phyloP scores from a whole-genome alignment of 805 yeast species.

The Pichia cephalocereana region DNA sequence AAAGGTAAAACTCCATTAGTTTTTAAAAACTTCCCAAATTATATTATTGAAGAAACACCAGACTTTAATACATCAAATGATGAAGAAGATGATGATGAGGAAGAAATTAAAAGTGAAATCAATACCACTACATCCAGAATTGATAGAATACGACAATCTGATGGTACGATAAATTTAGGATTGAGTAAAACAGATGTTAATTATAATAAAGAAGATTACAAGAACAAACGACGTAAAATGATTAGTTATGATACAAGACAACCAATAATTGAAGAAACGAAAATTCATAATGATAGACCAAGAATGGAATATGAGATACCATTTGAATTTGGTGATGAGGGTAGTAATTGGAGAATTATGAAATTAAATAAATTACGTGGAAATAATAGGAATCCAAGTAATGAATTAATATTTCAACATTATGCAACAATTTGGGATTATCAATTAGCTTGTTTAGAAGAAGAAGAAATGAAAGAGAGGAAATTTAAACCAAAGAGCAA shows the following conservation, averaged over 20 bases:
- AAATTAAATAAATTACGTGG: constrained; percentile 20
- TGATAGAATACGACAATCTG: constrained; percentile 1
- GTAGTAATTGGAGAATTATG: constrained; percentile 31
- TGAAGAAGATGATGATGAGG: constrained; percentile 6
- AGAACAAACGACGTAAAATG: not conserved
- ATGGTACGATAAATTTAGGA: constrained; percentile 11
- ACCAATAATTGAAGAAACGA: not conserved
- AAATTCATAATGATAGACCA: not conserved
- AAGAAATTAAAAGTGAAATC: not conserved
- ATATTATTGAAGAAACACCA: constrained; percentile 17
- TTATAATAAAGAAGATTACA: not conserved
- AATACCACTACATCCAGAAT: not conserved
- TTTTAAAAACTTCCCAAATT: constrained; percentile 11
- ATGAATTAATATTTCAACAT: constrained; percentile 3
- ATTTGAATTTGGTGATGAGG: constrained; percentile 30
- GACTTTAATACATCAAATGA: constrained; percentile 18
- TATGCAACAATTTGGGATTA: constrained; percentile 11
- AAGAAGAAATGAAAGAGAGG: constrained; percentile 21
- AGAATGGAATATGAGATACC: not conserved
- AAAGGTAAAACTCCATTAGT: not conserved
- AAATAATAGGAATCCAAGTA: not conserved
- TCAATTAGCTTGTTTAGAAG: constrained; percentile 27
- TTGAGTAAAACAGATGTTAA: not conserved
- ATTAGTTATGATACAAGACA: not conserved
- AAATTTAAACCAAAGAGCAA: constrained; percentile 4